Evolutionary conservation across 331 rosid species (phyloP), one percentile per base, ranked within the genome.

Genomic region (Pyrus hybrid): DNA sequence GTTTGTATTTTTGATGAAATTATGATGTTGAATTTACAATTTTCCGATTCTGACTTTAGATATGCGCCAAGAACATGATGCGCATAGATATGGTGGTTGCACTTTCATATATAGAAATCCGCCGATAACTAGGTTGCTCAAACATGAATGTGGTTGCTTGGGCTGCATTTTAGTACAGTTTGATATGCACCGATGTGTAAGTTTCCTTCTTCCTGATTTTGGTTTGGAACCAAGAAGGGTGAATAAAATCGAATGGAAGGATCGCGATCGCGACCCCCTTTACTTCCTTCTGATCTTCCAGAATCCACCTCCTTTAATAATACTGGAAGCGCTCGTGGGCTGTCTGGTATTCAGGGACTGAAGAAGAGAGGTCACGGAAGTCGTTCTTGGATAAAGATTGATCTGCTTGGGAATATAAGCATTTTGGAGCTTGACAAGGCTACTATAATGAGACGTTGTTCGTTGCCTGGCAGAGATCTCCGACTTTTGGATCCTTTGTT

Each of bases 331-430:
- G 74, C 72, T 82, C 82, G 85, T 28, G 89, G 86, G 49, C 85
- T 76, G 66, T 13, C 87, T 68, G 78, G 75, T 67, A 53, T 87
- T 51, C 71, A 84, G 70, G 91, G 86, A 81, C 67, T 82, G 79
- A 93, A 91, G 88, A 91, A 93, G 85, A 88, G 97, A 83, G 91
- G 91, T 73, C 98, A 90, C 28, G 98, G 95, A 72, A 86, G 76
- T 76, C 97, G 98, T 22, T 93, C 98, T 75, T 93, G 98, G 98
- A 91, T 90, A 85, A 86, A 87, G 72, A 90, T 91, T 71, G 87
- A 81, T 82, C 74, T 79, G 57, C 84, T 80, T 84, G 98, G 97
- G 23, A 80, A 85, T 75, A 82, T 87, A 12, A 74, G 85, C 81
- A 82, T 86, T 45, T 64, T 91, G 88, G 90, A 82, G 49, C 97